Evolutionary conservation across 257 asterid species (phyloP), one percentile per base, ranked within the genome.

Genomic region (Cynanchum wilfordii): DNA sequence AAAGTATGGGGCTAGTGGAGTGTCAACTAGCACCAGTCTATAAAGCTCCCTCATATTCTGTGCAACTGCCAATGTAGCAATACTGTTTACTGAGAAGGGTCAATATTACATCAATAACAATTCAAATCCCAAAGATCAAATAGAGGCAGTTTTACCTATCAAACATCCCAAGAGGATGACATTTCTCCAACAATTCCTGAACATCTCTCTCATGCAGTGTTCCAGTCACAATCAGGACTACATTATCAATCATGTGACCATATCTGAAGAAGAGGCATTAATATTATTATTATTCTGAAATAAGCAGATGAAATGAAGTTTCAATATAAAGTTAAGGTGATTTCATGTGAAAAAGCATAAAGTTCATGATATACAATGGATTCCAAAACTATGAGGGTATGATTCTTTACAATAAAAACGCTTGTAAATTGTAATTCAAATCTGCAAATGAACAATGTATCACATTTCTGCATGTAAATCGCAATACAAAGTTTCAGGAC

Each of bases 91-190:
- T 75, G 51, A 69, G 74, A 76, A 60, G 47, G 69, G n/a, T 60
- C 54, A 55, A n/a, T 77, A 77, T 83, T 70, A 66, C 44, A 8
- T 11, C 16, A 70, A 7, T 25, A 9, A 56, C 67, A 40, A 54
- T 40, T 70, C 50, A 58, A 38, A 59, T 59, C 11, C 51, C 68
- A 79, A 71, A 65, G 25, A 65, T 49, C 67, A 20, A 56, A 27
- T 55, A 50, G 76, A 72, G 73, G 77, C 50, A 54, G 27, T 78
- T 63, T n/a, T 85, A 92, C 98, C 98, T 90, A 84, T 92, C 98
- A 84, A 92, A 92, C 98, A 90, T 92, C 76, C 98, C 98, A 86
- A 92, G 73, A 57, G 98, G 98, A 74, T 92, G 98, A 70, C 98
- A 92, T 82, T 92, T 92, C 88, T 92, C 98, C 86, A 90, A 77